A percentile compares a stretch with the other conserved stretches of the same genome.
Evolutionary conservation across 495 filamentous ascomycete genomes (phyloP).

Genomic region (Aspergillus carlsbadensis): DNA sequence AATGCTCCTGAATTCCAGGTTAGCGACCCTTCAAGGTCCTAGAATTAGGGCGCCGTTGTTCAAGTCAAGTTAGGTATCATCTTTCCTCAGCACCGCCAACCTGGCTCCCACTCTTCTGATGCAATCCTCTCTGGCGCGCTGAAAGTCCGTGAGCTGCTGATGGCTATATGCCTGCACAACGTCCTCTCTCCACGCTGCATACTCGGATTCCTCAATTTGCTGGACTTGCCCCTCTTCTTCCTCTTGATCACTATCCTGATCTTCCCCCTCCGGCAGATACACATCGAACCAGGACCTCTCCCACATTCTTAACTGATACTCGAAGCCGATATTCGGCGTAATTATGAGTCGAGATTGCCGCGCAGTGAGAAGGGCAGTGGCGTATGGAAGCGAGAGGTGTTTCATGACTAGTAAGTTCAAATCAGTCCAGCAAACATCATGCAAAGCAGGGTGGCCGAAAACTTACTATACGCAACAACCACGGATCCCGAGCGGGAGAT

Average conservation of each 20-base stretch:
- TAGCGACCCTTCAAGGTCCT: no score
- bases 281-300: background rate
- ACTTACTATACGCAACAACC: slow-evolving; percentile 10
- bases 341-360: background rate
- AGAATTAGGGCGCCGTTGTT: no score
- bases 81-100: background rate
- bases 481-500: slow-evolving; percentile 10
- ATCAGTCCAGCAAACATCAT: background rate
- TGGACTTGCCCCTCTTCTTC: background rate
- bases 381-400: background rate
- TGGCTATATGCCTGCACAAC: background rate
- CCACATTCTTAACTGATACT: slow-evolving; percentile 10
- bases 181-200: background rate
- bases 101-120: background rate
- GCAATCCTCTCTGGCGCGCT: background rate
- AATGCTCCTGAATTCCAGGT: no score
- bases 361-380: background rate
- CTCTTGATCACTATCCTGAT: background rate
- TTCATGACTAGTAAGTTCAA: slow-evolving; percentile 1
- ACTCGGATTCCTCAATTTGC: background rate
- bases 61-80: no score
- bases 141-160: background rate
- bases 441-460: background rate
- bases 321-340: slow-evolving; percentile 8
- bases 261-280: background rate